Base-by-base conservation (phyloP, 495 filamentous ascomycete genomes). In the Trichoderma gamsii region DNA sequence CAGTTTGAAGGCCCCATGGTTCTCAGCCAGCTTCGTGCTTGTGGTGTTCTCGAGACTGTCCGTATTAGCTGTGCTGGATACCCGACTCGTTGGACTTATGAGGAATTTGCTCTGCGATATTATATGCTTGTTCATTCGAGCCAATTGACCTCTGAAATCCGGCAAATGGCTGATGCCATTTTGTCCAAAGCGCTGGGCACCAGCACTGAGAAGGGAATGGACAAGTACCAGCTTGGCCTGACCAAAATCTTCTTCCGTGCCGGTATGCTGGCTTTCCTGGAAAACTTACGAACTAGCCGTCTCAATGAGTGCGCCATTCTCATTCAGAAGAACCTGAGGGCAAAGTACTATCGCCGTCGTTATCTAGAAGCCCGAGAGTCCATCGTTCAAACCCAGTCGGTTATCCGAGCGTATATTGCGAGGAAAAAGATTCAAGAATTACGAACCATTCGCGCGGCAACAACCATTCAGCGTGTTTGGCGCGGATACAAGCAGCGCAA, bases 1-100 rank as follows among this genome's bases (percentile, higher is more conserved):
- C 96, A 96, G 70, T 99, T 98, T 70, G 96, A 99, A 78, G 95
- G 95, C 0, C 95, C 95, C 15, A 99, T 99, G 95, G 95, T 99
- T 70, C 87, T 99, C 64, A 96, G 92, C 78, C 95, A 99, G 76
- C 82, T 99, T 73, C 87, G 96, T 75, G 95, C 95, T 77, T 99
- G 95, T 83, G 95, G 95, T 92, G 96, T 99, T 29, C 84, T 99
- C 69, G 95, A 99, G 79, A 99, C 95, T 16, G 94, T 99, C 63
- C 87, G 96, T 76, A 99, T 99, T 75, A 96, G 92, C 80, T 97
- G 93, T 73, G 95, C 95, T 71, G 95, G 95, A 67, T 99, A 99
- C 75, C 95, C 95, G 15, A 98, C 96, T 46, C 84, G 95, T 74
- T 99, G 95, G 95, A 99, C 95, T 4, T 99, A 97, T 76, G 96